Base-by-base conservation (phyloP, 202 grass and related monocot genomes). In the Zoysia matrella region DNA sequence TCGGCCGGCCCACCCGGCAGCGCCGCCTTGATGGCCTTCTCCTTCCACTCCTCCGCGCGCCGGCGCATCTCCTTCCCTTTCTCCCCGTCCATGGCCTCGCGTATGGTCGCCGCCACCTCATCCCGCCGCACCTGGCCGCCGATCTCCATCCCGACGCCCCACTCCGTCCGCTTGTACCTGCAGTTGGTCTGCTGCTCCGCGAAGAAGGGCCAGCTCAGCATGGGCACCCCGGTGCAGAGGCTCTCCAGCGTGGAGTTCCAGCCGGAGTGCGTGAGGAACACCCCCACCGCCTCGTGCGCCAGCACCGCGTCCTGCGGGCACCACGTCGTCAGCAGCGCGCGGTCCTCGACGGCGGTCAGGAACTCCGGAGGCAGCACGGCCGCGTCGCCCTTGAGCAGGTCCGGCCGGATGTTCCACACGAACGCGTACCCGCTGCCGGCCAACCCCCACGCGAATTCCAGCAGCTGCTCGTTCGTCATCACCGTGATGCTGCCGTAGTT, bases 201-300 rank as follows among this genome's bases (percentile, higher is more conserved):
- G 52, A 89, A 88, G 90, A 92, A 88, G 0, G 89, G 89, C 85
- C 89, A 91, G 58, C 72, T 70, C 8, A 92, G 56, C 86, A 86
- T 86, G 0, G 92, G 86, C 78, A 94, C 83, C 54, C 77, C 89
- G 0, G 46, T 52, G 18, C 41, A 80, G 43, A 89, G 48, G 81
- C 92, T 94, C 76, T 94, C 92, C 0, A 92, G 66, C 52, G 84
- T 75, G 0, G 90, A 92, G 90, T 92, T 92, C 90, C 90, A 89
- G 0, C 90, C 85, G 3, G 84, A 88, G 75, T 90, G 91, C 2
- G 88, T 86, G 40, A 93, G 76, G 61, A 93, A 93, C 15, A 50
- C 48, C 5, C 48, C 48, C 48, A 50, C 6, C 12, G 53, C 53
- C 4, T 13, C 12, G 13, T 55, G 53, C 12, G 53, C 47, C 22